Evolutionary conservation across 768 basidiomycete species (phyloP), one percentile per base, ranked within the genome.

Genomic region (Hygrophorus pudorinus): DNA sequence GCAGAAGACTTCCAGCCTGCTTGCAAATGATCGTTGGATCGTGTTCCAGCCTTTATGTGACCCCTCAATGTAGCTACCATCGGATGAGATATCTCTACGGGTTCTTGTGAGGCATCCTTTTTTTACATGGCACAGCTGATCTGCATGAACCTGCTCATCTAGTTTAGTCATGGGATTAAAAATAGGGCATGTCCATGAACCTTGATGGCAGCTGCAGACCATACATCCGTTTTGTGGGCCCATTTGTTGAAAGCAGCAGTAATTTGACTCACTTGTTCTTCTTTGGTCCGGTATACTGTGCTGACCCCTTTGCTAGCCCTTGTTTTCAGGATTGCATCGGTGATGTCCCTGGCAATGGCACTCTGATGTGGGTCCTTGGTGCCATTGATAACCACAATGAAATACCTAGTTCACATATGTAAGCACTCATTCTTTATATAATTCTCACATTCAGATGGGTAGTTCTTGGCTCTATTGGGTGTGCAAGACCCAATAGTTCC

Each of bases 1-100:
- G 0, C 31, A 10, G 10, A 62, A 41, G 10, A 52, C 42, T 2
- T 38, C 48, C 0, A 64, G 32, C 1, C 61, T 55, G 21, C 58
- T 56, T 0, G 62, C 50, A 12, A 50, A 40, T 1, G 51, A 38
- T 0, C 51, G 40, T 39, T 52, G 48, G 0, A 62, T 20, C 1
- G 41, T 28, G 30, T 62, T 62, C 59, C 57, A 62, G 0, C 48
- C 55, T 32, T 61, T 62, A 42, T 61, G 59, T 1, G 45, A 52
- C 0, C 55, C 58, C 20, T 63, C 55, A 9, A 63, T 61, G 1
- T 48, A 51, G 12, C 58, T 61, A 0, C 62, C 55, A 35, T 63
- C 55, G 0, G 56, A 45, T 0, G 27, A 30, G 4, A 61, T 46
- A 32, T 57, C 62, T n/a, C 54, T 37, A 1, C 46, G 44, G 1